These are phyloP conservation scores for Mycena crocata DNA, from an alignment of 768 basidiomycete species.

Conservation along the genomic window DNA sequence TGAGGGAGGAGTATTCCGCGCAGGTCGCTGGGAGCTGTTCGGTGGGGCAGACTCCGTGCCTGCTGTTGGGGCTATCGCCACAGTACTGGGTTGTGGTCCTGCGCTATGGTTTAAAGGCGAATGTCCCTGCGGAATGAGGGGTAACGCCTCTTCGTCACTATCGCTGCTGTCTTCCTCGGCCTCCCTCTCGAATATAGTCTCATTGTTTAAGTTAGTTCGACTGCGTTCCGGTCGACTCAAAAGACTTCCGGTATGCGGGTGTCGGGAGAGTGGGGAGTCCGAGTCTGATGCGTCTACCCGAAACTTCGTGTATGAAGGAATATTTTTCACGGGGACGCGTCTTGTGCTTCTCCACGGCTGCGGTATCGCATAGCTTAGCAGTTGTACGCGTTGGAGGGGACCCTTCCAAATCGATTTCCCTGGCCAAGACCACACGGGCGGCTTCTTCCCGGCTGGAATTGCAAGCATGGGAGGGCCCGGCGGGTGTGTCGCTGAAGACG, in stretches of 20 bases:
- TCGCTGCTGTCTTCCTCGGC: slow-evolving; percentile 20
- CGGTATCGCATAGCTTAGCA: slow-evolving; percentile 16
- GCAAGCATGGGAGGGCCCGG: slow-evolving; percentile 18
- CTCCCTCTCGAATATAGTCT: slow-evolving; percentile 29
- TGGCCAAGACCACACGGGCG: slow-evolving; percentile 25
- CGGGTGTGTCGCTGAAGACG: slow-evolving; percentile 7
- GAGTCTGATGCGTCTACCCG: slow-evolving; percentile 29
- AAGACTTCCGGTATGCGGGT: slow-evolving; percentile 12
- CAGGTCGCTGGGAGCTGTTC: slow-evolving; percentile 3
- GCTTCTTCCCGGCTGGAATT: slow-evolving; percentile 2
- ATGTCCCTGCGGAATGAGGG: slow-evolving; percentile 26
- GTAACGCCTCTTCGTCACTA: slow-evolving; percentile 25
- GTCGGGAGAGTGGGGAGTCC: slow-evolving; percentile 31
- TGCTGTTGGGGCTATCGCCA: background rate
- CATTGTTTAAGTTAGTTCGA: slow-evolving; percentile 20
- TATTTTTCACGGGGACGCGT: slow-evolving; percentile 26
- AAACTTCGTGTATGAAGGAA: slow-evolving; percentile 22
- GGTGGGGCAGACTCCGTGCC: background rate
- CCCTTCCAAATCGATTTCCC: slow-evolving; percentile 28
- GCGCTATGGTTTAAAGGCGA: slow-evolving; percentile 26
- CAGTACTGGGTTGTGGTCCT: background rate
- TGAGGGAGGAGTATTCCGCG: slow-evolving; percentile 22
- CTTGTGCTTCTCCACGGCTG: slow-evolving; percentile 26
- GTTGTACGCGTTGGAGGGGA: slow-evolving; percentile 7
- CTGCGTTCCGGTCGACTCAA: slow-evolving; percentile 9